Percentiles rank a stretch among this genome's conserved stretches.
Conservation (phyloP, 2,329 filamentous ascomycete genomes). For the Orbilia quercus region DNA sequence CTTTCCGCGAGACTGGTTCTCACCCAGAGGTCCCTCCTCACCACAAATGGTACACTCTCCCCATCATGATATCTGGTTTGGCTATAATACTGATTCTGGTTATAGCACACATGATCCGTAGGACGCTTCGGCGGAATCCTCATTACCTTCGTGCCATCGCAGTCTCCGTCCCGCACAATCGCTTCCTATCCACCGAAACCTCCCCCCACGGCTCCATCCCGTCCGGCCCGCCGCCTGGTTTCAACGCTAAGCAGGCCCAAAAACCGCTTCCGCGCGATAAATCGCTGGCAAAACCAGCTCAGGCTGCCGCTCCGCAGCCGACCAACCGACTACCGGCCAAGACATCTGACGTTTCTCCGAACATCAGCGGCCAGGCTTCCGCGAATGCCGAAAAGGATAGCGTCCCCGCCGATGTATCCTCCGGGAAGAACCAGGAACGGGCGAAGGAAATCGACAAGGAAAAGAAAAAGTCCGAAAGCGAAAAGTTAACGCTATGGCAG, state of each 20-base stretch:
- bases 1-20: constrained; percentile 56
- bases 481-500: constrained; percentile 88
- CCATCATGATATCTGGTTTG: not conserved
- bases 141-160: constrained; percentile 53
- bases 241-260: constrained; percentile 89
- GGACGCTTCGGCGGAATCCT: constrained; percentile 48
- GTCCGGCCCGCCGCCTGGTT: constrained; percentile 82
- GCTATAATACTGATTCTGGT: not conserved
- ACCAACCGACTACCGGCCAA: constrained; percentile 60
- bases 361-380: constrained; percentile 56
- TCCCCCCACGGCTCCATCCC: constrained; percentile 67
- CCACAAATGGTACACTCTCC: constrained; percentile 37
- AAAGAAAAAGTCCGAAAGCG: constrained; percentile 76
- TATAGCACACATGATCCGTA: constrained; percentile 44
- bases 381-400: constrained; percentile 59
- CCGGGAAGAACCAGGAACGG: constrained; percentile 60
- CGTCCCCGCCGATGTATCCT: constrained; percentile 41
- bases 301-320: constrained; percentile 62
- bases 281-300: constrained; percentile 60
- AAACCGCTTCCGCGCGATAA: constrained; percentile 77
- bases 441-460: constrained; percentile 68
- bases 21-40: constrained; percentile 46
- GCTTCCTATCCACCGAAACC: constrained; percentile 67
- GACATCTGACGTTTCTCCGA: constrained; percentile 59
- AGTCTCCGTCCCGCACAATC: constrained; percentile 42